Percentiles rank a stretch among this genome's conserved stretches.
These are phyloP conservation scores for Allium sativum DNA, from an alignment of 106 monocot species.

Conservation along the genomic window DNA sequence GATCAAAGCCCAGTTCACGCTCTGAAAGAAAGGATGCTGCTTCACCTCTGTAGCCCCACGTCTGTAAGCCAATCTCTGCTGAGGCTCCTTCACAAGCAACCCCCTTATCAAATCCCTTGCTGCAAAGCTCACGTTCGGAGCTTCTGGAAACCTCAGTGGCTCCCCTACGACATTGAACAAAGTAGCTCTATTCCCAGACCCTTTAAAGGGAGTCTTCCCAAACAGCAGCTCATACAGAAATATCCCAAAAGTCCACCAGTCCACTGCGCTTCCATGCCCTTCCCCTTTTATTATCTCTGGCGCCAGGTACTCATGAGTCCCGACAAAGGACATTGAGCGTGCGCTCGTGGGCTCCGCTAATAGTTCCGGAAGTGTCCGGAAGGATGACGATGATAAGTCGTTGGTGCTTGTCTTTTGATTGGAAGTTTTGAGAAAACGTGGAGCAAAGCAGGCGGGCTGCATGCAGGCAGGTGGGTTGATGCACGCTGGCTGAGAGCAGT, in stretches of 20 bases:
- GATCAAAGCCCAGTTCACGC: constrained; percentile 16
- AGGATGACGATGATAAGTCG: background rate
- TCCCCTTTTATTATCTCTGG: constrained; percentile 18
- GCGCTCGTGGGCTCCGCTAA: constrained; percentile 9
- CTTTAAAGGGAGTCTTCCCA: constrained; percentile 16
- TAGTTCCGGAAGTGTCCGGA: constrained; percentile 9
- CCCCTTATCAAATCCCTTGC: constrained; percentile 14
- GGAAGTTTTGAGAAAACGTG: constrained; percentile 4
- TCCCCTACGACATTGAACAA: constrained; percentile 16
- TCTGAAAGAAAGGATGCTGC: constrained; percentile 15
- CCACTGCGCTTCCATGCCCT: constrained; percentile 17
- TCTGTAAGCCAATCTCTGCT: constrained; percentile 11
- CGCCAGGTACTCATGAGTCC: constrained; percentile 15
- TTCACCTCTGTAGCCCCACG: constrained; percentile 17
- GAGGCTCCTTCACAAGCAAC: constrained; percentile 17
- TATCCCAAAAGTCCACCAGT: constrained; percentile 21
- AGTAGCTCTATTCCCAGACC: constrained; percentile 11
- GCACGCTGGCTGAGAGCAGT: constrained; percentile 4
- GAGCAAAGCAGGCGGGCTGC: constrained; percentile 10
- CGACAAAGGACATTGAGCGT: constrained; percentile 16
- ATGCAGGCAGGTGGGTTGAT: constrained; percentile 10
- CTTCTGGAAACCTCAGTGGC: constrained; percentile 14
- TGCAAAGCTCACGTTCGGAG: constrained; percentile 7
- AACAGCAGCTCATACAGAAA: constrained; percentile 18
- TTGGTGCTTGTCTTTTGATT: background rate